phyloP scores from a whole-genome alignment of 2,329 filamentous ascomycete species.

The Arachnopeziza araneosa region DNA sequence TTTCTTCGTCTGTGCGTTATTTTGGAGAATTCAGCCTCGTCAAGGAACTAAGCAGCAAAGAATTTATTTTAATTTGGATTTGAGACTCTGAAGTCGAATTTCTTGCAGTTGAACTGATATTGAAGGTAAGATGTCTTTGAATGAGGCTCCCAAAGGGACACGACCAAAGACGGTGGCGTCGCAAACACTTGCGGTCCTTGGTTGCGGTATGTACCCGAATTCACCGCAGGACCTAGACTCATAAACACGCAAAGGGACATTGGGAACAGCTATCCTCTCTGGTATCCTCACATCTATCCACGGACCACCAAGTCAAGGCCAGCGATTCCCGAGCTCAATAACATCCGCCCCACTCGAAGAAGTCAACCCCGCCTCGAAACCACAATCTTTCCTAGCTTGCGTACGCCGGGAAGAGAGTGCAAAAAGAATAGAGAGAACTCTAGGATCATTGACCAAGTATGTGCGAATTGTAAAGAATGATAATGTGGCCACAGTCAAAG shows the following conservation, averaged over 20 bases:
- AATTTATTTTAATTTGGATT: neutral
- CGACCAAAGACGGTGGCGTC: neutral
- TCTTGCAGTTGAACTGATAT: neutral
- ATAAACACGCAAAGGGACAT: conserved; percentile 53
- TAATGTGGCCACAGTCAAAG: conserved; percentile 61
- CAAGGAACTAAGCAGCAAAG: neutral
- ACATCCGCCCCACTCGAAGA: conserved; percentile 40
- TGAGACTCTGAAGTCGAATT: neutral
- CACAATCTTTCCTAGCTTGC: conserved; percentile 74
- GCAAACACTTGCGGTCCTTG: neutral
- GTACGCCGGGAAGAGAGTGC: conserved; percentile 66
- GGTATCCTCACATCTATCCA: conserved; percentile 70
- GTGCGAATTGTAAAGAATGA: conserved; percentile 66
- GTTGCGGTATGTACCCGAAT: neutral
- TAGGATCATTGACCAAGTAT: conserved; percentile 55
- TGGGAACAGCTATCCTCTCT: conserved; percentile 79
- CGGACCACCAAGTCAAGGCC: conserved; percentile 42
- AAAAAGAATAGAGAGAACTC: conserved; percentile 59
- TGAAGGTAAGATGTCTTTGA: neutral
- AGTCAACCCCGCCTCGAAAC: conserved; percentile 49
- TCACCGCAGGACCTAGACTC: neutral
- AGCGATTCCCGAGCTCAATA: conserved; percentile 32
- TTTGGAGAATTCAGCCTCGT: neutral
- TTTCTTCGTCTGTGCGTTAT: neutral
- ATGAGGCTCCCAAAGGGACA: neutral